phyloP scores from a whole-genome alignment of 768 basidiomycete genomes.

The Suillus plorans region DNA sequence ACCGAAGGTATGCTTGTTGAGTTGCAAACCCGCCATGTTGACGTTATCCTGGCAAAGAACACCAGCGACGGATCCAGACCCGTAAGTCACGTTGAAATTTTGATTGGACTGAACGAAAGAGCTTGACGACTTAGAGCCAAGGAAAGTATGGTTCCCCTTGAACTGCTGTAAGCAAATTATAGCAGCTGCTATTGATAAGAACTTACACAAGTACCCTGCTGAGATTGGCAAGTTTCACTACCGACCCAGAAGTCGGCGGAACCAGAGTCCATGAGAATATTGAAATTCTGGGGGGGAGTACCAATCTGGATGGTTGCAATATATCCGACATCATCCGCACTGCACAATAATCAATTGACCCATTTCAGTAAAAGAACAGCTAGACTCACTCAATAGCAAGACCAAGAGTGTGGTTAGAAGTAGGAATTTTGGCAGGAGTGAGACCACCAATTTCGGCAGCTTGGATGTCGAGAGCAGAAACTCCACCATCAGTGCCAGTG shows the following conservation, averaged over 20 bases:
- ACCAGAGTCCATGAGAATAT: constrained; percentile 68
- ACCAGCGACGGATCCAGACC: constrained; percentile 68
- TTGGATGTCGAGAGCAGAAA: constrained; percentile 35
- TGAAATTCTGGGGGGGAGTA: constrained; percentile 58
- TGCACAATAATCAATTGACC: constrained; percentile 18
- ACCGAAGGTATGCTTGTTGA: constrained; percentile 66
- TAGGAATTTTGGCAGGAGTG: constrained; percentile 41
- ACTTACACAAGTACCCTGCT: constrained; percentile 42
- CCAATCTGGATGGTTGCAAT: constrained; percentile 62
- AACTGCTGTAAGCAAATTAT: constrained; percentile 18
- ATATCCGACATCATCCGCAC: constrained; percentile 56
- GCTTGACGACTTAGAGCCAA: constrained; percentile 61
- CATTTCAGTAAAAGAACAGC: background rate
- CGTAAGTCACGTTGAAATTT: constrained; percentile 64
- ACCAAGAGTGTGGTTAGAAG: constrained; percentile 55
- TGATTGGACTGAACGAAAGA: constrained; percentile 54
- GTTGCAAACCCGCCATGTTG: constrained; percentile 57
- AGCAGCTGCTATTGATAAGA: background rate
- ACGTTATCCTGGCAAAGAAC: constrained; percentile 63
- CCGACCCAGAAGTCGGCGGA: constrained; percentile 71
- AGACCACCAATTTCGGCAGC: constrained; percentile 39
- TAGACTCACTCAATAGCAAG: constrained; percentile 64
- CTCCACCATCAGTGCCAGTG: constrained; percentile 25
- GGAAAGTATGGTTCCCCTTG: constrained; percentile 64
- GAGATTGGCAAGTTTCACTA: constrained; percentile 49